Evolutionary conservation across 2,329 filamentous ascomycete species (phyloP).

Genomic region (Penicillium decumbens): DNA sequence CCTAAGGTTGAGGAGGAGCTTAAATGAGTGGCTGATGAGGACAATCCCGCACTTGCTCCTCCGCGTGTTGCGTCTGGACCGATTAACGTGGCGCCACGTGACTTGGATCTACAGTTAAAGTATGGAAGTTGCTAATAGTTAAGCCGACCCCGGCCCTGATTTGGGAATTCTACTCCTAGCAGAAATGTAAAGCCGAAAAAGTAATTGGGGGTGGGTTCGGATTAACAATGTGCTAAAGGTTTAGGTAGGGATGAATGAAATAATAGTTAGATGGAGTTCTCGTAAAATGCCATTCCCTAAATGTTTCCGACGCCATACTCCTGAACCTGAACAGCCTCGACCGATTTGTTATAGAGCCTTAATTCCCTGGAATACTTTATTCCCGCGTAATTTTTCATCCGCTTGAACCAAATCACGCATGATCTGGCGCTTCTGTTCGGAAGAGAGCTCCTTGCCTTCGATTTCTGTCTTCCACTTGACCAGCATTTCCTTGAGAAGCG

Average conservation of each 20-base stretch:
- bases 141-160: no score
- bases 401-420: constrained; percentile 74
- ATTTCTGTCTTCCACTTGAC: constrained; percentile 75
- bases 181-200: no score
- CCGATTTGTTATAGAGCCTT: constrained; percentile 38
- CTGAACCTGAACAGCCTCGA: neutral
- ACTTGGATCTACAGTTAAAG: constrained; percentile 4
- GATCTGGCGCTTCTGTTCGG: constrained; percentile 70
- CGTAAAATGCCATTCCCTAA: constrained; percentile 6
- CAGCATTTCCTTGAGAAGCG: constrained; percentile 76
- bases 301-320: constrained; percentile 15
- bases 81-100: constrained; percentile 14
- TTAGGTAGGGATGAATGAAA: neutral
- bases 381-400: constrained; percentile 61
- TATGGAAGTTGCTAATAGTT: neutral
- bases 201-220: no score
- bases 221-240: no score
- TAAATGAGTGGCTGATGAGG: constrained; percentile 3
- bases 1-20: neutral
- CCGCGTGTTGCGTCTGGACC: constrained; percentile 17
- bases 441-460: constrained; percentile 57
- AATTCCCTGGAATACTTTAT: constrained; percentile 51
- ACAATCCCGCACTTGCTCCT: constrained; percentile 4
- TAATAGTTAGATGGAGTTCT: constrained; percentile 1
- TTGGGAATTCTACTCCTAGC: no score